phyloP scores from a whole-genome alignment of 768 basidiomycete species.

The Hypholoma fasciculare region DNA sequence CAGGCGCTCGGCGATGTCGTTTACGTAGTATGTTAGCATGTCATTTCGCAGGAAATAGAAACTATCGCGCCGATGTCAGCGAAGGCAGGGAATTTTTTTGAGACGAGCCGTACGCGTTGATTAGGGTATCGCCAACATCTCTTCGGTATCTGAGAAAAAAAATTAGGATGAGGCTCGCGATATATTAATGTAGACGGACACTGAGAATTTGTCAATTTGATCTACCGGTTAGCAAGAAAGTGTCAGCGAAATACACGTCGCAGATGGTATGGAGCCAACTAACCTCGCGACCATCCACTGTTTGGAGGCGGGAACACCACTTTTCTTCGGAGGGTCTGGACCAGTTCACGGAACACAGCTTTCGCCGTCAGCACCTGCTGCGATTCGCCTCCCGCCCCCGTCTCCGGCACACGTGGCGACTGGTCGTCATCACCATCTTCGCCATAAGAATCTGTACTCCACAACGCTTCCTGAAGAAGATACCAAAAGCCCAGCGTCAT shows the following conservation, averaged over 20 bases:
- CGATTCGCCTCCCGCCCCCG: constrained; percentile 21
- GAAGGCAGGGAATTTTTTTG: neutral
- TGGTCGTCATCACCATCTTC: constrained; percentile 35
- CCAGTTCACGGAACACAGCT: constrained; percentile 78
- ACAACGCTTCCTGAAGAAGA: constrained; percentile 83
- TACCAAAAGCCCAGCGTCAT: constrained; percentile 90
- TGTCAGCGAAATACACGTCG: constrained; percentile 10
- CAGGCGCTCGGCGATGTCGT: constrained; percentile 59
- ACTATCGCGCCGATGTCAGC: constrained; percentile 32
- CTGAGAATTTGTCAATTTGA: constrained; percentile 76
- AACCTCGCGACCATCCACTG: constrained; percentile 71
- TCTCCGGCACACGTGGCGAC: constrained; percentile 17
- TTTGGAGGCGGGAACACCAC: constrained; percentile 65
- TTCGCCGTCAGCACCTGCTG: constrained; percentile 60
- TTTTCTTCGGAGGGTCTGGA: constrained; percentile 70
- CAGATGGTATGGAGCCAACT: constrained; percentile 15
- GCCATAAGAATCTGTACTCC: constrained; percentile 61
- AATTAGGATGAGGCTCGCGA: neutral
- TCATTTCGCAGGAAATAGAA: constrained; percentile 87
- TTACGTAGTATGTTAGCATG: constrained; percentile 73
- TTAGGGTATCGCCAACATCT: constrained; percentile 84
- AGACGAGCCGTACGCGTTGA: constrained; percentile 69
- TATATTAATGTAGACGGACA: constrained; percentile 42
- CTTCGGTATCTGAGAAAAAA: constrained; percentile 64
- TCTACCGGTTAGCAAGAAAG: constrained; percentile 40